Conservation (phyloP, 179 eudicot genomes). For the Amaranthus tricolor region DNA sequence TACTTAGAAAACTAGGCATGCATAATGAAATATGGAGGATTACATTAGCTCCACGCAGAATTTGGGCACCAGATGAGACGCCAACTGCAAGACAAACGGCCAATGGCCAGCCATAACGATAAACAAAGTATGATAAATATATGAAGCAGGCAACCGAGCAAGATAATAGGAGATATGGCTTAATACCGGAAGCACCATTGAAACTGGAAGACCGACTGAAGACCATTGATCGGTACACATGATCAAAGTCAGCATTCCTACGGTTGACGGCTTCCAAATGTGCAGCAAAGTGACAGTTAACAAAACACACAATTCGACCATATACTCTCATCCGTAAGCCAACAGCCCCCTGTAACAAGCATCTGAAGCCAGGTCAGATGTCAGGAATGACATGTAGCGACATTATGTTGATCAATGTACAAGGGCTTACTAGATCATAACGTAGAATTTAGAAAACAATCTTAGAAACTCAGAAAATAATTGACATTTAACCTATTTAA, state of each 20-base stretch:
- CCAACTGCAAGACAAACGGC: constrained; percentile 76
- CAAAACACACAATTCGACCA: constrained; percentile 84
- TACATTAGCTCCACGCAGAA: constrained; percentile 67
- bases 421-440: not conserved
- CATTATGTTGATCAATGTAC: not conserved
- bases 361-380: constrained; percentile 31
- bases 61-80: constrained; percentile 63
- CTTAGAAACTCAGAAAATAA: not conserved
- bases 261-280: constrained; percentile 91
- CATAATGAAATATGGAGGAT: constrained; percentile 3
- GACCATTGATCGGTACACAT: constrained; percentile 80
- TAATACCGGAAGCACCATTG: constrained; percentile 69
- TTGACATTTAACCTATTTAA: not conserved
- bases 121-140: constrained; percentile 47
- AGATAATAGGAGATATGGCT: constrained; percentile 48
- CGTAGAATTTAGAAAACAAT: not conserved
- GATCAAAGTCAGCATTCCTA: constrained; percentile 96
- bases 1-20: constrained; percentile 1
- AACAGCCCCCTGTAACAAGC: constrained; percentile 86
- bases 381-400: constrained; percentile 10
- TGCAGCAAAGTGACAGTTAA: constrained; percentile 99
- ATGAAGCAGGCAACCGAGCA: constrained; percentile 57
- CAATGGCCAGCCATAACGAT: constrained; percentile 55
- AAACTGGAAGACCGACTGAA: constrained; percentile 65
- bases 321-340: constrained; percentile 91